Evolutionary conservation across 768 basidiomycete species (phyloP).

Genomic region (Boletus huronensis): DNA sequence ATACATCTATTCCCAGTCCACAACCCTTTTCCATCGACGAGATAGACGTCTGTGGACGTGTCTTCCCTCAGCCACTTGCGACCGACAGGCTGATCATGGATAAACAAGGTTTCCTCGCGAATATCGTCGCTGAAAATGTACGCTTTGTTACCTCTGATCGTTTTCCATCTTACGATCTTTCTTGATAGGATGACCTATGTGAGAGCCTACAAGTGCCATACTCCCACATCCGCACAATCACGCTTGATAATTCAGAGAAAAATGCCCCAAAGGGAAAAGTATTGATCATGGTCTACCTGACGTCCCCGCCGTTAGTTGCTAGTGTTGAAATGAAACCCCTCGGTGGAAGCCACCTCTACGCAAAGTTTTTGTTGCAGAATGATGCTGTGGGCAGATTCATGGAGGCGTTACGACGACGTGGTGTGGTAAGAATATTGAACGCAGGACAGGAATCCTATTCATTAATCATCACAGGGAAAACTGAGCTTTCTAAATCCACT

Average conservation of each 20-base stretch:
- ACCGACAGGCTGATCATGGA: slow-evolving; percentile 53
- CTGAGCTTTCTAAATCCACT: slow-evolving; percentile 25
- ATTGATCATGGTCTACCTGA: slow-evolving; percentile 31
- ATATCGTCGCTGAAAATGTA: slow-evolving; percentile 35
- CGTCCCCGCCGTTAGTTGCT: slow-evolving; percentile 39
- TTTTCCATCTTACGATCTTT: slow-evolving; percentile 3
- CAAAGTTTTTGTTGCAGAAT: slow-evolving; percentile 40
- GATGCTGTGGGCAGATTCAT: slow-evolving; percentile 37
- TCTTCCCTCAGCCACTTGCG: slow-evolving; percentile 35
- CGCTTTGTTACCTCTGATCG: neutral
- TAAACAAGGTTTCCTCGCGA: slow-evolving; percentile 46
- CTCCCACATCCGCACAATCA: slow-evolving; percentile 26
- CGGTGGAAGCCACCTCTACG: slow-evolving; percentile 19
- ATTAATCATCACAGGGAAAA: slow-evolving; percentile 24
- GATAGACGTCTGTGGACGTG: slow-evolving; percentile 36
- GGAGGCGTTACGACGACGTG: slow-evolving; percentile 40
- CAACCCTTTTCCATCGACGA: slow-evolving; percentile 51
- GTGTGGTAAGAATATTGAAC: slow-evolving; percentile 39
- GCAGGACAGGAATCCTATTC: neutral
- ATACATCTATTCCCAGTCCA: slow-evolving; percentile 39
- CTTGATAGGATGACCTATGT: slow-evolving; percentile 42
- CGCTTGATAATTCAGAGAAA: slow-evolving; percentile 24
- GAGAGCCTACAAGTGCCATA: slow-evolving; percentile 52
- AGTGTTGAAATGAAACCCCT: slow-evolving; percentile 22
- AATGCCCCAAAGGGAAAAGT: slow-evolving; percentile 15